phyloP scores from a whole-genome alignment of 208 protist genomes.

The Lotmaria passim region DNA sequence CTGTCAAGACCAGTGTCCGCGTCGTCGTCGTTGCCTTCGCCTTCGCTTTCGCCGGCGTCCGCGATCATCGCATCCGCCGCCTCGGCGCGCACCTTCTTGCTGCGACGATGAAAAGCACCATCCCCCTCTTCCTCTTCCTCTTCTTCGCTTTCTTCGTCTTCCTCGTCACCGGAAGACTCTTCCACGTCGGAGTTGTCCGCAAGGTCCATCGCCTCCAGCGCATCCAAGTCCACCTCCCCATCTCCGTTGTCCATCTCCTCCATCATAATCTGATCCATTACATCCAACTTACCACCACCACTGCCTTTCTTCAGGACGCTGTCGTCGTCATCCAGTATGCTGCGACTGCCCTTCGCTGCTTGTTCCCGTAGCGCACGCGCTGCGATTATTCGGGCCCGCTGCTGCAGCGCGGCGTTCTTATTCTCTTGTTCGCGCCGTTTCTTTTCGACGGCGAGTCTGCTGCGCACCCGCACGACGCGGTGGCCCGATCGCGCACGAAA shows the following conservation, averaged over 20 bases:
- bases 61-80: conserved; percentile 19
- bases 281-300: neutral
- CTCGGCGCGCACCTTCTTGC: conserved; percentile 24
- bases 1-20: conserved; percentile 24
- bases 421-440: conserved; percentile 31
- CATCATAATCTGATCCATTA: conserved; percentile 36
- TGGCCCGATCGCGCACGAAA: conserved; percentile 51
- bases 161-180: neutral
- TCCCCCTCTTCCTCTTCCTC: conserved; percentile 21
- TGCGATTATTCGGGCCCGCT: conserved; percentile 27
- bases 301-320: conserved; percentile 5
- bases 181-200: conserved; percentile 9
- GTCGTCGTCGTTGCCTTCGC: conserved; percentile 18
- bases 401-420: conserved; percentile 44
- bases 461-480: conserved; percentile 57
- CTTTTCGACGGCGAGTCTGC: conserved; percentile 40
- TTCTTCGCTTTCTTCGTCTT: conserved; percentile 9
- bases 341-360: conserved; percentile 26
- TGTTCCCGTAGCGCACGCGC: conserved; percentile 6
- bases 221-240: conserved; percentile 44
- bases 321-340: conserved; percentile 31
- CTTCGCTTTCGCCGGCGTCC: conserved; percentile 5
- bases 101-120: neutral
- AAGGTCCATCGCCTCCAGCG: conserved; percentile 47
- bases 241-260: conserved; percentile 35